Conservation (phyloP, 768 basidiomycete species). For the Epithele typhae region DNA sequence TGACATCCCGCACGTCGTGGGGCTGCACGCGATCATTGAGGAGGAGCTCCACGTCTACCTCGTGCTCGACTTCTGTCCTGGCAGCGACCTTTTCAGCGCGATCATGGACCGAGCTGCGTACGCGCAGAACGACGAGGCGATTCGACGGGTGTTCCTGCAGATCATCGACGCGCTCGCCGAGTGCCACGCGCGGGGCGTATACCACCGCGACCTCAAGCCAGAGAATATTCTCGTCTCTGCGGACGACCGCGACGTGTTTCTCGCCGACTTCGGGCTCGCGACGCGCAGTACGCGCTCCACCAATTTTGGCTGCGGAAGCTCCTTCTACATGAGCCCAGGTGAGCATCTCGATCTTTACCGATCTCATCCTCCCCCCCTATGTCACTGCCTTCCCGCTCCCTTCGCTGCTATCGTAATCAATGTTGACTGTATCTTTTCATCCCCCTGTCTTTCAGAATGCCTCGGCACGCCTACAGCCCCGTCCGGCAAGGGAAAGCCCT, state of each 20-base stretch:
- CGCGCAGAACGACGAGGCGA: conserved; percentile 37
- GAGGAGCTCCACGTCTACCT: conserved; percentile 28
- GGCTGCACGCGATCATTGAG: conserved; percentile 21
- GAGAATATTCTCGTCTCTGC: conserved; percentile 45
- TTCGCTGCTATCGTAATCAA: too few species aligned
- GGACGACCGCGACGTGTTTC: conserved; percentile 35
- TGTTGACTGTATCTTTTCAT: too few species aligned
- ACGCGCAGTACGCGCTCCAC: conserved; percentile 16
- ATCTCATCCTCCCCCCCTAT: conserved; percentile 4
- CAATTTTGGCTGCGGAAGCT: conserved; percentile 26
- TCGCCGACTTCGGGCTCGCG: conserved; percentile 51
- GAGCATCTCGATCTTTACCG: conserved; percentile 5
- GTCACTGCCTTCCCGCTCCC: too few species aligned
- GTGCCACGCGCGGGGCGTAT: conserved; percentile 45
- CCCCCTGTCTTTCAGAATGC: too few species aligned
- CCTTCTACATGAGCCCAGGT: conserved; percentile 32
- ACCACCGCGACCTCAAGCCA: conserved; percentile 55
- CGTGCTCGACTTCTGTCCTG: conserved; percentile 25
- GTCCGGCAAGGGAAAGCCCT: conserved; percentile 40
- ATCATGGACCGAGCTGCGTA: conserved; percentile 35
- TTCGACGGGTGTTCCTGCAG: conserved; percentile 46
- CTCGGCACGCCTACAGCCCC: conserved; percentile 65
- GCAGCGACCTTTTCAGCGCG: conserved; percentile 46
- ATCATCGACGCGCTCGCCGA: conserved; percentile 48
- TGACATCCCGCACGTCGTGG: conserved; percentile 19